Percentiles rank a stretch among this genome's conserved stretches.
phyloP scores from a whole-genome alignment of 768 basidiomycete genomes.

The Boletus reticuloceps region DNA sequence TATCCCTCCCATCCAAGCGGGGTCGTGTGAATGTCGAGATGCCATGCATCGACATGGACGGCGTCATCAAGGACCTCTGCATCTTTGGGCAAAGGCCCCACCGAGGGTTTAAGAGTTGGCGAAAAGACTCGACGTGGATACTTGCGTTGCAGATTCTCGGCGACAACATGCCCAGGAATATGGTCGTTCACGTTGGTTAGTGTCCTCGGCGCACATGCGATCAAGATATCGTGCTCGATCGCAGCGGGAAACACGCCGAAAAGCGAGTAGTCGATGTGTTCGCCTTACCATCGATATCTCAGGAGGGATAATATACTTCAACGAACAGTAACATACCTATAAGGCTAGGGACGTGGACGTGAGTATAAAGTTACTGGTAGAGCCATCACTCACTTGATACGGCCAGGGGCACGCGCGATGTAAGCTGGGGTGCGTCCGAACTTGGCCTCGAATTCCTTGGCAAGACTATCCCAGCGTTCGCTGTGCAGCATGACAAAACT shows the following conservation, averaged over 20 bases:
- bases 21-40: slow-evolving; percentile 63
- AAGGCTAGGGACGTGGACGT: slow-evolving; percentile 20
- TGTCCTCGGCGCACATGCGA: slow-evolving; percentile 60
- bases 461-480: slow-evolving; percentile 59
- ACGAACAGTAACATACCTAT: slow-evolving; percentile 29
- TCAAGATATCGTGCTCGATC: slow-evolving; percentile 78
- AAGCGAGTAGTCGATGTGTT: slow-evolving; percentile 82
- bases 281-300: slow-evolving; percentile 43
- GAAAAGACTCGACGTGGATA: slow-evolving; percentile 60
- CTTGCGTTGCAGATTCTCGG: slow-evolving; percentile 59
- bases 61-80: slow-evolving; percentile 30
- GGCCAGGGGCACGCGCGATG: slow-evolving; percentile 75
- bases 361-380: not conserved
- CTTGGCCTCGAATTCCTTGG: slow-evolving; percentile 55
- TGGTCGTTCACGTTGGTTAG: slow-evolving; percentile 15
- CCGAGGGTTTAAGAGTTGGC: slow-evolving; percentile 39
- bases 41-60: slow-evolving; percentile 55
- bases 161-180: slow-evolving; percentile 53
- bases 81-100: slow-evolving; percentile 25
- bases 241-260: slow-evolving; percentile 87
- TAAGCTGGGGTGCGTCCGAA: slow-evolving; percentile 68
- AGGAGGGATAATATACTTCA: not conserved
- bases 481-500: slow-evolving; percentile 19
- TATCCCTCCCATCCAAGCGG: slow-evolving; percentile 84
- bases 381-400: slow-evolving; percentile 59